Base-by-base conservation (phyloP, 176 grass and related monocot genomes). In the Bonia amplexicaulis region DNA sequence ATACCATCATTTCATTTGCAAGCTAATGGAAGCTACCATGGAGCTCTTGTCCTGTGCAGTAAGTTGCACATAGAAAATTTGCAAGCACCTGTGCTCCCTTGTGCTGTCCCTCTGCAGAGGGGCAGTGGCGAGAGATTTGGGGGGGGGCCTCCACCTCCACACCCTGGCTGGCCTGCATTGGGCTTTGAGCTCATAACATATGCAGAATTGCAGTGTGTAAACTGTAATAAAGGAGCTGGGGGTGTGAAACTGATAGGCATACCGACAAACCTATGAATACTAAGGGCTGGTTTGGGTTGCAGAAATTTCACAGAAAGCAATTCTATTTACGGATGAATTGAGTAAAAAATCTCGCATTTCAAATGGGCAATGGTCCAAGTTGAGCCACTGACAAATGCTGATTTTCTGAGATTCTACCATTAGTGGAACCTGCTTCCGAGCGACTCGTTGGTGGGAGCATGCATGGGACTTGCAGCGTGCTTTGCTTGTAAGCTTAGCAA, bases 61-160 rank as follows among this genome's bases (percentile, higher is more conserved):
- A 68, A 74, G 70, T n/a, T 20, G 80, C 37, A 12, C 67, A 29
- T 14, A 33, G 16, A 62, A 35, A 74, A 46, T 19, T 55, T 41
- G 41, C n/a, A 57, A 19, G 46, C 14, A 19, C 9, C 9, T 6
- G 35, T 48, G 84, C 66, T 60, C 14, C 14, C 7, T 35, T 47
- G 74, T 12, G 40, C 19, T 79, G 76, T 67, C 59, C 27, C 48
- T 84, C 58, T 25, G 51, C 2, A 25, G 66, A 64, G 16, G 19
- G 47, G 45, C 73, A 88, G 26, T 74, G 75, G 12, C 0, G 66
- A 71, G 74, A 88, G 58, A 66, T 79, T 25, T 71, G 53, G 17
- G 64, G 35, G 35, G 35, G 80, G 65, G 2, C 57, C 68, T 49
- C 33, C 57, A 49, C 67, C 41, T 29, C 27, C 25, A 55, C 14